phyloP scores from a whole-genome alignment of 768 basidiomycete species.

The Lactarius trivialis region DNA sequence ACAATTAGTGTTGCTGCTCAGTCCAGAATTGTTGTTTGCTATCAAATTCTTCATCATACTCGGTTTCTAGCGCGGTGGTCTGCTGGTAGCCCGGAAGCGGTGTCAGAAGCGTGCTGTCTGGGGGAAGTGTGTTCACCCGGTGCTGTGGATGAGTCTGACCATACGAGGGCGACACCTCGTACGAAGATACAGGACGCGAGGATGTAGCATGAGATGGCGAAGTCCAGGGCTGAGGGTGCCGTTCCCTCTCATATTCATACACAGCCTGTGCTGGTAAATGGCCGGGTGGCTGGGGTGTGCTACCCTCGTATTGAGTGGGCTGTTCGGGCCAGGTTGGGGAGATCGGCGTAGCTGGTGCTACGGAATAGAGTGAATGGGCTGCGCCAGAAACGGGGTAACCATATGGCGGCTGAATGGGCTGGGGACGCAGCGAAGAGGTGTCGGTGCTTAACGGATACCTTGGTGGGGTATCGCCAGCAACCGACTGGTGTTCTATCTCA shows the following conservation, averaged over 20 bases:
- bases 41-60: conserved; percentile 22
- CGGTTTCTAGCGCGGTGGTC: conserved; percentile 26
- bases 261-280: conserved; percentile 5
- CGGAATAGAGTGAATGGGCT: conserved; percentile 12
- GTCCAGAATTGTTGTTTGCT: conserved; percentile 18
- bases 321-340: conserved; percentile 17
- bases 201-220: conserved; percentile 8
- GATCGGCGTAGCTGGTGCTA: conserved; percentile 1
- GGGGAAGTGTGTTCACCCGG: conserved; percentile 36
- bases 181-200: conserved; percentile 1
- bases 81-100: conserved; percentile 57
- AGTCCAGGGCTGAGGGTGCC: conserved; percentile 14
- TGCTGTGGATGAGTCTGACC: conserved; percentile 16
- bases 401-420: conserved; percentile 7
- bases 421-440: conserved; percentile 5
- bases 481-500: conserved; percentile 12
- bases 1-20: conserved; percentile 15
- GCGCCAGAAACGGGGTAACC: conserved; percentile 8
- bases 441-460: conserved; percentile 7
- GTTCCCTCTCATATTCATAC: conserved; percentile 18
- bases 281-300: conserved; percentile 3
- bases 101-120: conserved; percentile 64
- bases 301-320: conserved; percentile 13
- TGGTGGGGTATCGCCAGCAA: conserved; percentile 1
- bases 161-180: conserved; percentile 17